These are phyloP conservation scores for Halteria grandinella DNA, from an alignment of 73 alveolate genomes.

Conservation along the genomic window DNA sequence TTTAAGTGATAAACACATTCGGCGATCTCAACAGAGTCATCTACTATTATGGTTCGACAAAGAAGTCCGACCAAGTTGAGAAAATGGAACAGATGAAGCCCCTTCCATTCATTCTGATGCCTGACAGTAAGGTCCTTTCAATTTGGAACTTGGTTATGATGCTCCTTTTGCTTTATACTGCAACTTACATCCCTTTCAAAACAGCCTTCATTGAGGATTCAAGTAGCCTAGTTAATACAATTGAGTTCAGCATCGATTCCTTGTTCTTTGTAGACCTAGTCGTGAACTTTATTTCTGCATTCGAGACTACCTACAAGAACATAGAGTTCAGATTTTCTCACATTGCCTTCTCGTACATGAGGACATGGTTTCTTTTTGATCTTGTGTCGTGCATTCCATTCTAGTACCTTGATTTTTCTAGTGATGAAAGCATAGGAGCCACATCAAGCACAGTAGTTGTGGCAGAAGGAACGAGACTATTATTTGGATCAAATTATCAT, in stretches of 20 bases:
- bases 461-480: too few species aligned
- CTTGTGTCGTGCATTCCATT: constrained; percentile 46
- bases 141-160: constrained; percentile 61
- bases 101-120: constrained; percentile 48
- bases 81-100: constrained; percentile 36
- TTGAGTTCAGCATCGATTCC: constrained; percentile 35
- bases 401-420: constrained; percentile 3
- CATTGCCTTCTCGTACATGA: constrained; percentile 44
- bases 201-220: constrained; percentile 58
- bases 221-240: background rate
- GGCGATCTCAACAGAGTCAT: constrained; percentile 58
- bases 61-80: constrained; percentile 54
- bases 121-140: constrained; percentile 26
- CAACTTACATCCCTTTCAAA: constrained; percentile 56
- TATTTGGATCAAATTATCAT: background rate
- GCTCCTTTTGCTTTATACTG: constrained; percentile 59
- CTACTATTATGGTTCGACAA: constrained; percentile 55
- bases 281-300: constrained; percentile 64
- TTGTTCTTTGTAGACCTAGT: constrained; percentile 53
- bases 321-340: constrained; percentile 48
- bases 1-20: constrained; percentile 45
- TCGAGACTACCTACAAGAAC: constrained; percentile 56
- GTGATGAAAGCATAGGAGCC: constrained; percentile 3
- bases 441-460: too few species aligned
- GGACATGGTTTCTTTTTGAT: constrained; percentile 65